A percentile compares a stretch with the other conserved stretches of the same genome.
Evolutionary conservation across 1,284 basidiomycete genomes (phyloP).

Genomic region (Vanrija sp.): DNA sequence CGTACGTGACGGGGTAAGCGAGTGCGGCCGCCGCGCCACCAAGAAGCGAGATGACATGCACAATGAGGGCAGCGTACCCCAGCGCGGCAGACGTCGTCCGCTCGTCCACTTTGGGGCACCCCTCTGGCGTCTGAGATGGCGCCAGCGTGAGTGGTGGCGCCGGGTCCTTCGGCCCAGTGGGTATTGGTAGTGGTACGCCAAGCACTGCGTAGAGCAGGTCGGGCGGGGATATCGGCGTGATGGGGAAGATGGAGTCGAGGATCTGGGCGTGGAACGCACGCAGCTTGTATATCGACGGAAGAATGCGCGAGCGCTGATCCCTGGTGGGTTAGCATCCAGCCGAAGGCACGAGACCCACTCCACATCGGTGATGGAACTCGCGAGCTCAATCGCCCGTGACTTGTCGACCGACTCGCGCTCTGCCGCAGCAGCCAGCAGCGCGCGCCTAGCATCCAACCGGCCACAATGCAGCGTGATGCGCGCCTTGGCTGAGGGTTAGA

Average conservation of each 20-base stretch:
- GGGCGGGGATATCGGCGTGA: conserved; percentile 72
- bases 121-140: conserved; percentile 52
- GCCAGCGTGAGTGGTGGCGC: conserved; percentile 73
- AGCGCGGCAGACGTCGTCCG: conserved; percentile 78
- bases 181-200: conserved; percentile 78
- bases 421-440: conserved; percentile 25
- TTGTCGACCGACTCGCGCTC: conserved; percentile 24
- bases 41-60: conserved; percentile 75
- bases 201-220: conserved; percentile 81
- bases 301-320: conserved; percentile 50
- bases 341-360: conserved; percentile 22
- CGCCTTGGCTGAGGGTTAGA: conserved; percentile 25
- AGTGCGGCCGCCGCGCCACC: conserved; percentile 56
- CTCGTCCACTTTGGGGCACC: conserved; percentile 63
- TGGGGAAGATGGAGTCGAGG: conserved; percentile 78
- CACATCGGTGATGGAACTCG: conserved; percentile 20
- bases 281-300: conserved; percentile 55
- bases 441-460: conserved; percentile 23
- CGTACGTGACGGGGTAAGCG: conserved; percentile 81
- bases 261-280: conserved; percentile 69
- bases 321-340: conserved; percentile 10
- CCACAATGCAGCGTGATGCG: conserved; percentile 23
- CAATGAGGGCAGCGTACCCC: conserved; percentile 79
- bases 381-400: conserved; percentile 17
- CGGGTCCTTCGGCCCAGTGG: conserved; percentile 67